Evolutionary conservation across 129 eudicot species (phyloP).

Genomic region (Lactuca saligna): DNA sequence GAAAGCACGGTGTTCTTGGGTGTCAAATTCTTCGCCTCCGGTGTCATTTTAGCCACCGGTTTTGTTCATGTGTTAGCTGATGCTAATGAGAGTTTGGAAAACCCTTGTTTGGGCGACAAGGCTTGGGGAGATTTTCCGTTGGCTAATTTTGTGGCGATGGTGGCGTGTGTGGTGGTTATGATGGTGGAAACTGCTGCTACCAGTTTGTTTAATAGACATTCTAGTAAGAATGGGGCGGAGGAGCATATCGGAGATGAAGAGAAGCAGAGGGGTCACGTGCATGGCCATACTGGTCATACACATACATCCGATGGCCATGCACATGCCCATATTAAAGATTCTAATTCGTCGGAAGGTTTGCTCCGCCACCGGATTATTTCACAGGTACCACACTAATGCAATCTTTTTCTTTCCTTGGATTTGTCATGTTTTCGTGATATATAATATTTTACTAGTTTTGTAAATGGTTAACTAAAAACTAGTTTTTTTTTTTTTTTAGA

Average conservation of each 20-base stretch:
- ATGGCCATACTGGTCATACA: slow-evolving; percentile 28
- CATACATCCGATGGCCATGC: slow-evolving; percentile 41
- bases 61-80: slow-evolving; percentile 63
- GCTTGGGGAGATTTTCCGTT: slow-evolving; percentile 50
- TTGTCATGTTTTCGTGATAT: not conserved
- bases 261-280: slow-evolving; percentile 22
- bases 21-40: slow-evolving; percentile 50
- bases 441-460: no score
- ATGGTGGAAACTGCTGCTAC: slow-evolving; percentile 40
- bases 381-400: slow-evolving; percentile 12
- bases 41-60: slow-evolving; percentile 59
- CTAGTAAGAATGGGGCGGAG: not conserved
- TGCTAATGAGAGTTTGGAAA: slow-evolving; percentile 41
- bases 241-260: slow-evolving; percentile 13
- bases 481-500: no score
- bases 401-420: not conserved
- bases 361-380: slow-evolving; percentile 33
- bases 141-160: slow-evolving; percentile 45
- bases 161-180: slow-evolving; percentile 40
- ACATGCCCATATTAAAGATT: slow-evolving; percentile 7
- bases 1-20: slow-evolving; percentile 35
- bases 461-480: no score
- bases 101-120: slow-evolving; percentile 36
- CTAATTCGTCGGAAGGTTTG: slow-evolving; percentile 3
- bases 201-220: slow-evolving; percentile 17